phyloP scores from a whole-genome alignment of 805 yeast genomes.

The Debaryomyces castellii region DNA sequence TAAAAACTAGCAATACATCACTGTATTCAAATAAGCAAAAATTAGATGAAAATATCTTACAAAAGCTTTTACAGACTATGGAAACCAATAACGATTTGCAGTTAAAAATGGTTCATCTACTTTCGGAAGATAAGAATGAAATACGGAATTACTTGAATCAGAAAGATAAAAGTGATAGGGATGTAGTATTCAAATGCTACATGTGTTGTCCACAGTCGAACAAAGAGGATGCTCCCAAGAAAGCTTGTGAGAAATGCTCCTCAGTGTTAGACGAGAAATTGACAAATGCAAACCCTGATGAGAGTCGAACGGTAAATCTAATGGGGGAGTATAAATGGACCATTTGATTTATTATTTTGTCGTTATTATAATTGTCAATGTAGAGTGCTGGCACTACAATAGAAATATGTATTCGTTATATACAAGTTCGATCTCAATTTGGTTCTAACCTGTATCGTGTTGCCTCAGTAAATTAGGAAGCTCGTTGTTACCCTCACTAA shows the following conservation, averaged over 20 bases:
- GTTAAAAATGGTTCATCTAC: constrained; percentile 2
- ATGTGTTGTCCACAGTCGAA: constrained; percentile 11
- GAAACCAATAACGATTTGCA: constrained; percentile 7
- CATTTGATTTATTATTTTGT: constrained; percentile 8
- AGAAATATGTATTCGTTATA: neutral
- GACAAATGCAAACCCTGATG: neutral
- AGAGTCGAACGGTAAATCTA: constrained; percentile 19
- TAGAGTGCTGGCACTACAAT: neutral
- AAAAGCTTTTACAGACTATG: constrained; percentile 3
- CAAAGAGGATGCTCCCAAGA: constrained; percentile 3
- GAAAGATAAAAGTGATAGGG: constrained; percentile 1
- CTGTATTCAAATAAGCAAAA: neutral
- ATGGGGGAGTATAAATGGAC: constrained; percentile 34
- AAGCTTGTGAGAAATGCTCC: constrained; percentile 14
- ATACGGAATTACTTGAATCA: neutral
- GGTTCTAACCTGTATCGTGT: neutral
- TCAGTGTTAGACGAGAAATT: constrained; percentile 8
- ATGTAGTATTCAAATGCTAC: constrained; percentile 14
- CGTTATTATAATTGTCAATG: neutral
- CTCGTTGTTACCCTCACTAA: neutral
- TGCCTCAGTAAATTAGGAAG: neutral
- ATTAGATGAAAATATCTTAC: neutral
- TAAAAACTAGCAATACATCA: too few species aligned
- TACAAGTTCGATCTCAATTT: neutral
- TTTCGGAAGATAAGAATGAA: neutral